Evolutionary conservation across 345 rosid genomes (phyloP).

Genomic region (Corymbia maculata): DNA sequence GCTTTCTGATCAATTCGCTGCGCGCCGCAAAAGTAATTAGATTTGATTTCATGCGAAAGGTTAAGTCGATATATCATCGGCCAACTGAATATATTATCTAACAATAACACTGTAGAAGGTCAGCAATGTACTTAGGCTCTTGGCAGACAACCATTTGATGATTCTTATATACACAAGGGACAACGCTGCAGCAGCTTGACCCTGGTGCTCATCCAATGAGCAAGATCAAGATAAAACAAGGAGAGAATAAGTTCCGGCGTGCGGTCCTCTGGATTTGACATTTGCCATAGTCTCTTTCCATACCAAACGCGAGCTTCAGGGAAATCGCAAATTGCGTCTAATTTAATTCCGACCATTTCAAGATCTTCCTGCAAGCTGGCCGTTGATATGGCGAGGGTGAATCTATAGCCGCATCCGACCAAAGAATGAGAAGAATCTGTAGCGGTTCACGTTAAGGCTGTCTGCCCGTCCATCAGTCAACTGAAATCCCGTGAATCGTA

Average conservation of each 20-base stretch:
- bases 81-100: neutral
- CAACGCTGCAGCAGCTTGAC: neutral
- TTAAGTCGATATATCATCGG: neutral
- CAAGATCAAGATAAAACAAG: neutral
- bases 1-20: neutral
- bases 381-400: neutral
- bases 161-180: neutral
- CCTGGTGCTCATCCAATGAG: neutral
- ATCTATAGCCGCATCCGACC: neutral
- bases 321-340: neutral
- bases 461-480: neutral
- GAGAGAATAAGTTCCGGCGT: neutral
- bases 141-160: too few relatives aligned
- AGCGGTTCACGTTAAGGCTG: neutral
- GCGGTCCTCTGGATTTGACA: neutral
- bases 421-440: too few relatives aligned
- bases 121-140: neutral
- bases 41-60: rapidly evolving
- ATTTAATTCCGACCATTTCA: neutral
- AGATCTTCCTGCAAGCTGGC: neutral
- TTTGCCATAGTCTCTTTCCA: neutral
- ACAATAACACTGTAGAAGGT: neutral
- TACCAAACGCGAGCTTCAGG: neutral
- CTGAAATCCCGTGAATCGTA: neutral
- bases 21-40: neutral